Conservation (phyloP, 2,329 filamentous ascomycete species). For the Monilinia aucupariae region DNA sequence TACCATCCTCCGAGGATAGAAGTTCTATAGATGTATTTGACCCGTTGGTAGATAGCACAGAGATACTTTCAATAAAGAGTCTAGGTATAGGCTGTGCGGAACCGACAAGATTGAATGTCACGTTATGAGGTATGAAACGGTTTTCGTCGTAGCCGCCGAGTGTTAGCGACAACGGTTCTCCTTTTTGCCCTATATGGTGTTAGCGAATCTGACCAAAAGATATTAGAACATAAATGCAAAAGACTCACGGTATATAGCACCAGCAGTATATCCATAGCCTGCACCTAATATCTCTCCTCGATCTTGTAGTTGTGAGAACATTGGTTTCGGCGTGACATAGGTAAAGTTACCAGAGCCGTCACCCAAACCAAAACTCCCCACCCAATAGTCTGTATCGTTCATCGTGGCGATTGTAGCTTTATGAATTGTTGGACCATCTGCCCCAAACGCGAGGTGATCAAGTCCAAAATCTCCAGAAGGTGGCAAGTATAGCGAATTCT, state of each 20-base stretch:
- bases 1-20: constrained; percentile 23
- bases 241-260: constrained; percentile 61
- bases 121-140: constrained; percentile 56
- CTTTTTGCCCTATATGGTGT: constrained; percentile 38
- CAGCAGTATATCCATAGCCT: constrained; percentile 71
- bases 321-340: constrained; percentile 35
- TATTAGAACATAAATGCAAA: not conserved
- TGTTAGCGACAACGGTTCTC: constrained; percentile 53
- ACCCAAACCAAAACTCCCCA: constrained; percentile 53
- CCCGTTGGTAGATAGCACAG: constrained; percentile 22
- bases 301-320: not conserved
- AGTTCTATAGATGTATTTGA: constrained; percentile 42
- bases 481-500: not conserved
- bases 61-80: constrained; percentile 27
- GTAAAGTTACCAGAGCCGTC: constrained; percentile 50
- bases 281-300: constrained; percentile 52
- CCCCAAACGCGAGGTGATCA: constrained; percentile 37
- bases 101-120: constrained; percentile 50
- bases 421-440: constrained; percentile 36
- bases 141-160: constrained; percentile 65
- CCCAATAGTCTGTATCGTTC: constrained; percentile 51
- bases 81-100: constrained; percentile 42
- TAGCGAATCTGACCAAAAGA: constrained; percentile 19
- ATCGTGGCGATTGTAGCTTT: constrained; percentile 40
- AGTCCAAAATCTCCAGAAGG: constrained; percentile 56